A percentile compares a stretch with the other conserved stretches of the same genome.
These are phyloP conservation scores for Penicillium goetzii DNA, from an alignment of 495 filamentous ascomycete species.

Conservation along the genomic window DNA sequence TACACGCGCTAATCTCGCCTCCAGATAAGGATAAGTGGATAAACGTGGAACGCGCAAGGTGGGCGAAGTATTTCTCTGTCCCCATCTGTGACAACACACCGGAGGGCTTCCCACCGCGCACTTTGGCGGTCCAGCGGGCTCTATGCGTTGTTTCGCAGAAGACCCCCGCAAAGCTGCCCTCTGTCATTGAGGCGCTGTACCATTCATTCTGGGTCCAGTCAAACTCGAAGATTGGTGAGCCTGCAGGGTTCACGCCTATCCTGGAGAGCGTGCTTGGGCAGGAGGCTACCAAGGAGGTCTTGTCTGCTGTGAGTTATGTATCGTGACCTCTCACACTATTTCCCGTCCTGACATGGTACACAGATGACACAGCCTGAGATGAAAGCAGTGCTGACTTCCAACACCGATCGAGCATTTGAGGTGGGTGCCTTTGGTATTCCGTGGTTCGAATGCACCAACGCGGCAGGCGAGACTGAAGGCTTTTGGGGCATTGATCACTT, in stretches of 20 bases:
- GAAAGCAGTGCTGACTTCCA: constrained; percentile 55
- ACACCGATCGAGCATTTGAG: constrained; percentile 61
- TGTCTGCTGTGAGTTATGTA: constrained; percentile 37
- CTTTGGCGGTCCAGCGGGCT: constrained; percentile 55
- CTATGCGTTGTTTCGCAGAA: constrained; percentile 44
- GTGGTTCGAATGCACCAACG: constrained; percentile 69
- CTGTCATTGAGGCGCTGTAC: constrained; percentile 55
- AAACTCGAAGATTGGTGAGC: constrained; percentile 49
- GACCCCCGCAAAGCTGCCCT: constrained; percentile 47
- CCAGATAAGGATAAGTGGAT: constrained; percentile 73
- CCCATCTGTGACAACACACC: constrained; percentile 57
- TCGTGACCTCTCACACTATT: not conserved
- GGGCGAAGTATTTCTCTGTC: constrained; percentile 60
- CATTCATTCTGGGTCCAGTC: constrained; percentile 61
- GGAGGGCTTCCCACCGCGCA: constrained; percentile 62
- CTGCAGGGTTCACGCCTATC: constrained; percentile 51
- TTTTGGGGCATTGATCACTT: constrained; percentile 76
- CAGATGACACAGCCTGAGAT: constrained; percentile 48
- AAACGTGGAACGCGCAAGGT: constrained; percentile 60
- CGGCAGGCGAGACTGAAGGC: constrained; percentile 59
- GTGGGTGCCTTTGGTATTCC: constrained; percentile 73
- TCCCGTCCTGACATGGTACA: constrained; percentile 16
- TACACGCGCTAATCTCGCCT: not conserved
- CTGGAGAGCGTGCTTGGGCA: constrained; percentile 56
- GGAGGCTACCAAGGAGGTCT: constrained; percentile 43